Conservation (phyloP, 345 rosid species). For the Boechera divaricarpa region DNA sequence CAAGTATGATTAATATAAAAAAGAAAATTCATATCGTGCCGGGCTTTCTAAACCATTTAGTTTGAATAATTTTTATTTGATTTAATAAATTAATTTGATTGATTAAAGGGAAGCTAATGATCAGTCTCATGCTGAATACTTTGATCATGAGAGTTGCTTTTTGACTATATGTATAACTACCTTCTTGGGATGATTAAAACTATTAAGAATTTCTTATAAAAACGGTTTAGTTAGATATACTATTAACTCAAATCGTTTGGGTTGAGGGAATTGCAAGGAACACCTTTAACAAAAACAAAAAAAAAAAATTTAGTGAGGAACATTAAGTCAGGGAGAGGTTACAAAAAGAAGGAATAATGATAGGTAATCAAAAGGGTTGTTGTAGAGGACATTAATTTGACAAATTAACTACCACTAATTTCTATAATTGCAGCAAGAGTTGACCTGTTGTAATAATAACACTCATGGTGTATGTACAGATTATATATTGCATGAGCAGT, state of each 20-base stretch:
- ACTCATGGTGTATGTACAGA: slow-evolving; percentile 27
- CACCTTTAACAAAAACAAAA: background rate
- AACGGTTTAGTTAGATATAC: slow-evolving; percentile 1
- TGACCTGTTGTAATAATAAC: slow-evolving; percentile 36
- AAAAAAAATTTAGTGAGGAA: background rate
- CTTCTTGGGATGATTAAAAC: slow-evolving; percentile 32
- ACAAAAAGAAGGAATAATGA: slow-evolving; percentile 35
- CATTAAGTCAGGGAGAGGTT: slow-evolving; percentile 38
- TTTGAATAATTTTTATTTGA: background rate
- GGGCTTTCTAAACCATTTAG: background rate
- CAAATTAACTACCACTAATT: slow-evolving; percentile 37
- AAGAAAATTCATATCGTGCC: background rate
- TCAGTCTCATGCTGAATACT: slow-evolving; percentile 36
- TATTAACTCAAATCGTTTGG: slow-evolving; percentile 23
- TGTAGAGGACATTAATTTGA: slow-evolving; percentile 39
- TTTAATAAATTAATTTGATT: slow-evolving; percentile 3
- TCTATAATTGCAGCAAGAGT: slow-evolving; percentile 31
- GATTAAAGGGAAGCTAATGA: slow-evolving; percentile 22
- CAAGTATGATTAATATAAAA: background rate
- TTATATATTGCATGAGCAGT: slow-evolving; percentile 20
- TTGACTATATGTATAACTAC: slow-evolving; percentile 43
- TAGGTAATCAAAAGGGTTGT: slow-evolving; percentile 41
- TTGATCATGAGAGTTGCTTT: slow-evolving; percentile 39
- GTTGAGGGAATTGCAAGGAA: slow-evolving; percentile 7
- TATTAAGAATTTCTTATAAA: background rate